phyloP scores from a whole-genome alignment of 139 green algal genomes.

The Chlorella sp. region DNA sequence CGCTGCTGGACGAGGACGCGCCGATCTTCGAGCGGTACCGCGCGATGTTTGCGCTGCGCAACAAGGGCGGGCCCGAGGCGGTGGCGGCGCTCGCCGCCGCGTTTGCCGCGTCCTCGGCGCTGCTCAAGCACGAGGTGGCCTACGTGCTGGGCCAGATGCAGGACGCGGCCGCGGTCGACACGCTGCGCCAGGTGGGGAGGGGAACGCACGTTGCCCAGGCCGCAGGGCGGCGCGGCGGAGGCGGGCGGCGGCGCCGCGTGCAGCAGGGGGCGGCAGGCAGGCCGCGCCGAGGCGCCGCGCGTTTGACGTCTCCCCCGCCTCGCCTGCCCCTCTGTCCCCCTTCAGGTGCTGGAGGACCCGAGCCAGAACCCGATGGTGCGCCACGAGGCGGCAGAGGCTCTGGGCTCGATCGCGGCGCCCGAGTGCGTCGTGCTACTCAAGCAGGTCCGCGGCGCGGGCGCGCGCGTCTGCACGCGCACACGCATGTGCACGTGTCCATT shows the following conservation, averaged over 20 bases:
- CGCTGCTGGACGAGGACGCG: constrained; percentile 74
- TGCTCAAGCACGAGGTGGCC: constrained; percentile 95
- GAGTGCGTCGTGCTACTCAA: constrained; percentile 67
- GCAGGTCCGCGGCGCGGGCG: constrained; percentile 14
- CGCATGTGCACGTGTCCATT: too few species aligned
- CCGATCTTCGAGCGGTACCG: constrained; percentile 90
- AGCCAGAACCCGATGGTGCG: constrained; percentile 95
- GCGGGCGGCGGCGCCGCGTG: too few species aligned
- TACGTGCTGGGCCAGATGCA: constrained; percentile 99
- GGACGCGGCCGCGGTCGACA: constrained; percentile 54
- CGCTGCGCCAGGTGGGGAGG: too few species aligned
- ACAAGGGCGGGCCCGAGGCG: constrained; percentile 78
- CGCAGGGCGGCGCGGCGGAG: too few species aligned
- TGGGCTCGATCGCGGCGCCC: constrained; percentile 80
- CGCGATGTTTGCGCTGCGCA: constrained; percentile 96
- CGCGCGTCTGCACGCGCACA: too few species aligned
- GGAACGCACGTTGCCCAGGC: too few species aligned
- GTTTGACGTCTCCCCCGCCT: too few species aligned
- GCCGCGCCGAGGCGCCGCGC: too few species aligned
- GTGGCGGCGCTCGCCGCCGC: constrained; percentile 71
- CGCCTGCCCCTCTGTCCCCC: constrained; percentile 20
- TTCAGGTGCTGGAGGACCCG: constrained; percentile 63
- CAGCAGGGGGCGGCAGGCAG: too few species aligned
- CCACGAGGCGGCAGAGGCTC: constrained; percentile 96
- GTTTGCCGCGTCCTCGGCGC: constrained; percentile 58